Conservation (phyloP, 108 stramenopile genomes). For the Chaetoceros muelleri region DNA sequence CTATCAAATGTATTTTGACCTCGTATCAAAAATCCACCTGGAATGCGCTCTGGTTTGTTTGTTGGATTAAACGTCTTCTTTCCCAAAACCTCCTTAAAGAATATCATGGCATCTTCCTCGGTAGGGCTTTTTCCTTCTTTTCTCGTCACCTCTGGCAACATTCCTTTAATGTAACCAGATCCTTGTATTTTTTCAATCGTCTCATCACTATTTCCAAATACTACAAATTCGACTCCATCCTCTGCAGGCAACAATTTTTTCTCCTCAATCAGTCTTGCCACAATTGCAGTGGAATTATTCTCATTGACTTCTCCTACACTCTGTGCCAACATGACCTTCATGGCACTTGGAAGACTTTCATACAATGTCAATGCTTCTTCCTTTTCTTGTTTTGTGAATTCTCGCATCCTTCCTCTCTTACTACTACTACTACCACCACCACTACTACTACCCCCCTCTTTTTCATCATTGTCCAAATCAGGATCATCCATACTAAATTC, state of each 20-base stretch:
- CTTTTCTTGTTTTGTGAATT: slow-evolving; percentile 15
- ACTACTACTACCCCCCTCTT: not conserved
- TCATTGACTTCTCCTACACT: slow-evolving; percentile 17
- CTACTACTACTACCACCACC: slow-evolving; percentile 6
- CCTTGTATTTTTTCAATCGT: slow-evolving; percentile 14
- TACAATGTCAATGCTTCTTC: slow-evolving; percentile 17
- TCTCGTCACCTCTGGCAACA: slow-evolving; percentile 37
- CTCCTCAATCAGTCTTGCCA: slow-evolving; percentile 22
- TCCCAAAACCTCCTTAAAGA: slow-evolving; percentile 29
- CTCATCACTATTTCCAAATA: slow-evolving; percentile 15
- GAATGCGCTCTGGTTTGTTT: slow-evolving; percentile 48
- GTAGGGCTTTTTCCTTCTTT: slow-evolving; percentile 30
- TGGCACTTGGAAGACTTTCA: slow-evolving; percentile 17
- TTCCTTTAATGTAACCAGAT: slow-evolving; percentile 33
- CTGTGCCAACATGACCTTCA: slow-evolving; percentile 30
- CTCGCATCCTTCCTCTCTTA: not conserved
- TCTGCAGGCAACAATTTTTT: slow-evolving; percentile 15
- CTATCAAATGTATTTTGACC: slow-evolving; percentile 28
- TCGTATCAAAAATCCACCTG: slow-evolving; percentile 59
- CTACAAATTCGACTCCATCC: slow-evolving; percentile 13
- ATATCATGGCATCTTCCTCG: slow-evolving; percentile 32
- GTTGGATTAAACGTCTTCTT: slow-evolving; percentile 42
- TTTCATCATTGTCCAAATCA: slow-evolving; percentile 13
- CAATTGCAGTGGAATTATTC: slow-evolving; percentile 24
- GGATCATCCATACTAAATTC: not conserved